Conservation (phyloP, 73 alveolate genomes). For the Stentor coeruleus region DNA sequence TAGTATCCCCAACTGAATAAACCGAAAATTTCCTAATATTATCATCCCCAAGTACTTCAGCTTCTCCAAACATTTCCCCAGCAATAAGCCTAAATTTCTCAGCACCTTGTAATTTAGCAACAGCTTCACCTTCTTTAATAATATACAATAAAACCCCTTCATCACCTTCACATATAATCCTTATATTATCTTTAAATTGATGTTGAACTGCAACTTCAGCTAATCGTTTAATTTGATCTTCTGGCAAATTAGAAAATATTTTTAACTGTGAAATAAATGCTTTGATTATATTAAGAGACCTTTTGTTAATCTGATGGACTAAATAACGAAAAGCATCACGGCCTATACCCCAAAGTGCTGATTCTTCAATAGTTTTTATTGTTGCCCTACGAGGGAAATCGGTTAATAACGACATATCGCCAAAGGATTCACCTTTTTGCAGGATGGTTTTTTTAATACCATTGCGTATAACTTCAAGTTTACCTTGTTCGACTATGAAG, state of each 20-base stretch:
- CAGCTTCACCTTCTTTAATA: background rate
- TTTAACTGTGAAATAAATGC: background rate
- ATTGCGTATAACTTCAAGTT: slow-evolving; percentile 7
- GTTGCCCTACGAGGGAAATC: slow-evolving; percentile 8
- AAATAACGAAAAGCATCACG: background rate
- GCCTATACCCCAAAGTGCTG: background rate
- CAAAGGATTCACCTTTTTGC: background rate
- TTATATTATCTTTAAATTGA: background rate
- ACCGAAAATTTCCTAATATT: background rate
- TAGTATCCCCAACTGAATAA: background rate
- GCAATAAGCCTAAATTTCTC: background rate
- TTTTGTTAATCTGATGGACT: background rate
- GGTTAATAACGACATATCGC: background rate
- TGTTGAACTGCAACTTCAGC: background rate
- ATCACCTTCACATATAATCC: background rate
- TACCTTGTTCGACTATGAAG: background rate
- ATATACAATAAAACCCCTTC: background rate
- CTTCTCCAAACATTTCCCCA: background rate
- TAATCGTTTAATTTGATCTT: background rate
- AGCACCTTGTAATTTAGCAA: background rate
- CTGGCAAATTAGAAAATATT: background rate
- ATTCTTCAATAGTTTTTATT: slow-evolving; percentile 3
- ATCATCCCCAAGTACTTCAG: background rate
- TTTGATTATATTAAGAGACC: background rate
- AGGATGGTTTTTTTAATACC: background rate